These are phyloP conservation scores for Corylus americana DNA, from an alignment of 306 rosid species.

Conservation along the genomic window DNA sequence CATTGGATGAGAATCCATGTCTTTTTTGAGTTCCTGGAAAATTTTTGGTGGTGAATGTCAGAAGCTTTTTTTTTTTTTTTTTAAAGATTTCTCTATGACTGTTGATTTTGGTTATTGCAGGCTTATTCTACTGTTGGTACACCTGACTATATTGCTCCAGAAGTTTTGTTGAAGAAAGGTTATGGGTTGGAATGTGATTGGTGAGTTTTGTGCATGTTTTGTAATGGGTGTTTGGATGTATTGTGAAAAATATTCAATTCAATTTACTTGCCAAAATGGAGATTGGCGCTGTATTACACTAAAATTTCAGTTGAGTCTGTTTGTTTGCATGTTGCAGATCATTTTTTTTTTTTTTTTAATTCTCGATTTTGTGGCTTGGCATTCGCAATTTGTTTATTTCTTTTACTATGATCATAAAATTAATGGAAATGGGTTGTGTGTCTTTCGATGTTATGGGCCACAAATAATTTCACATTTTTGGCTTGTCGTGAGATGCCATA, in stretches of 20 bases:
- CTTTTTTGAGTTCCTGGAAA: not conserved
- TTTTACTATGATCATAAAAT: conserved; percentile 2
- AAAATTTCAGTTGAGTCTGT: not conserved
- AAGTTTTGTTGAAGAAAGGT: conserved; percentile 97
- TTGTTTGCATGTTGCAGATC: not conserved
- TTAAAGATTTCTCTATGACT: conserved; percentile 20
- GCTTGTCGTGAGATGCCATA: not conserved
- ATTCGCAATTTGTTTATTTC: not conserved
- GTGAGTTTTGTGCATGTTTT: conserved; percentile 47
- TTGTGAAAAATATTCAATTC: not conserved
- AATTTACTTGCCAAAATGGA: not conserved
- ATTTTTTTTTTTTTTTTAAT: not conserved
- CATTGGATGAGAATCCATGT: not conserved
- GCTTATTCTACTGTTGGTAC: conserved; percentile 99
- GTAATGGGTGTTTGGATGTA: not conserved
- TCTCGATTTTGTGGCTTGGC: not conserved
- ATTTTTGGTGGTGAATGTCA: not conserved
- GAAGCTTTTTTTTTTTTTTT: conserved; percentile 7
- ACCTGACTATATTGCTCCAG: conserved; percentile 99
- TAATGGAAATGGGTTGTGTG: not conserved
- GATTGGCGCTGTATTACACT: not conserved
- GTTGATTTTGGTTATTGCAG: conserved; percentile 50
- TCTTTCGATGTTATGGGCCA: conserved; percentile 1
- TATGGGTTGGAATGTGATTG: conserved; percentile 99
- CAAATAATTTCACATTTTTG: not conserved